A percentile compares a stretch with the other conserved stretches of the same genome.
Conservation (phyloP, 202 grass and related monocot species). For the Carex arenaria region DNA sequence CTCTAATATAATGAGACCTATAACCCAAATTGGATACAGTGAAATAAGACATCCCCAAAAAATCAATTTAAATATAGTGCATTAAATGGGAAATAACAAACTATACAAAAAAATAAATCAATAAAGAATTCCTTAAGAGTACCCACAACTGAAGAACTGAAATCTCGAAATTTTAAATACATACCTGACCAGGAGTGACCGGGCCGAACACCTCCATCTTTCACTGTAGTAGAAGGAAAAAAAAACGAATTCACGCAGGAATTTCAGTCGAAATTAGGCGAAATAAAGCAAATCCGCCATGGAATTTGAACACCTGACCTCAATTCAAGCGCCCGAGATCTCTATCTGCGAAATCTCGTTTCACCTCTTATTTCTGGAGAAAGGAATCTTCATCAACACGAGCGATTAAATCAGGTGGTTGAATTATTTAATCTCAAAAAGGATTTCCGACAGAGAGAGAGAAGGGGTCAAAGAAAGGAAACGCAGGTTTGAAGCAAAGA, state of each 20-base stretch:
- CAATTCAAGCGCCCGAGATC: slow-evolving; percentile 11
- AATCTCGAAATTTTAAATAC: neutral
- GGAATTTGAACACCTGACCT: neutral
- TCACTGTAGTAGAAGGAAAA: neutral
- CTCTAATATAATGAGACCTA: neutral
- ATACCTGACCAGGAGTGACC: slow-evolving; percentile 70
- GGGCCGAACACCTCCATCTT: slow-evolving; percentile 77
- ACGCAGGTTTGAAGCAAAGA: slow-evolving; percentile 67
- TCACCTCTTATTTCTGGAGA: slow-evolving; percentile 8
- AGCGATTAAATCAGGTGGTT: neutral
- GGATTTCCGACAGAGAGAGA: neutral
- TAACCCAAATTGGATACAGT: neutral
- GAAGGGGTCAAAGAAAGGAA: neutral
- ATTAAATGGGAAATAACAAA: neutral
- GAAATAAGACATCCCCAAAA: neutral
- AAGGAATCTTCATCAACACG: slow-evolving; percentile 14
- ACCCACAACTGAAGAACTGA: neutral
- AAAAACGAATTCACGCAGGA: neutral
- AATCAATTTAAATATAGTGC: neutral
- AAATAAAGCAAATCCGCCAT: neutral
- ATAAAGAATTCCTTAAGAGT: neutral
- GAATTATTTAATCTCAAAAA: slow-evolving; percentile 20
- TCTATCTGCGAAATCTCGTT: neutral
- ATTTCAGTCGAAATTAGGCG: neutral
- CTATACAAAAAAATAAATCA: slow-evolving; percentile 10